Evolutionary conservation across 1,284 basidiomycete species (phyloP).

Genomic region (Xerocomus nothofagi): DNA sequence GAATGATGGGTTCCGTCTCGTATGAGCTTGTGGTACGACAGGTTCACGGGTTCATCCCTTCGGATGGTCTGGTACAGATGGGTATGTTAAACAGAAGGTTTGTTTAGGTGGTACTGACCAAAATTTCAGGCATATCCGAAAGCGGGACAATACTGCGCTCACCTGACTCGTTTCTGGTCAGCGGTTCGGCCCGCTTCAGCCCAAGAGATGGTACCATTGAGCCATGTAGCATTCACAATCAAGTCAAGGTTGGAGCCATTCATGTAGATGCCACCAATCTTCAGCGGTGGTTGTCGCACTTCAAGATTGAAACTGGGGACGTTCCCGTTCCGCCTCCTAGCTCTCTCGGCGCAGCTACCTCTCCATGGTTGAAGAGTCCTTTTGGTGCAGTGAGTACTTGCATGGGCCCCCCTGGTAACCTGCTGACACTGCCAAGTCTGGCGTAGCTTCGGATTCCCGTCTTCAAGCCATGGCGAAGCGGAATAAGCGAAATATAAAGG

Average conservation of each 20-base stretch:
- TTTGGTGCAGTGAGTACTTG: constrained; percentile 28
- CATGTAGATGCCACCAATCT: constrained; percentile 47
- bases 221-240: constrained; percentile 51
- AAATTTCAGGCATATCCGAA: constrained; percentile 13
- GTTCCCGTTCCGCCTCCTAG: constrained; percentile 21
- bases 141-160: constrained; percentile 42
- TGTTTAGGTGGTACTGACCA: constrained; percentile 8
- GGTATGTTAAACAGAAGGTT: constrained; percentile 27
- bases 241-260: constrained; percentile 48
- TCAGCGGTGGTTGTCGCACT: constrained; percentile 21
- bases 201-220: constrained; percentile 57
- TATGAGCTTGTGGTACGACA: constrained; percentile 52
- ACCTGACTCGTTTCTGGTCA: constrained; percentile 47
- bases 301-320: constrained; percentile 10
- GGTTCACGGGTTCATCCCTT: constrained; percentile 44
- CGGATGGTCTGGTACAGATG: constrained; percentile 16
- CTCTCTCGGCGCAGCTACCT: constrained; percentile 6
- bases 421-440: constrained; percentile 23
- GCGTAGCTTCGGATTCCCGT: constrained; percentile 14
- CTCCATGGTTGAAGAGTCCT: constrained; percentile 35
- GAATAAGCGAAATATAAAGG: constrained; percentile 19
- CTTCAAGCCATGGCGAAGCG: constrained; percentile 13
- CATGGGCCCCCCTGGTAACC: neutral
- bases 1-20: constrained; percentile 53
- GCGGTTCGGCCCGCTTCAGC: constrained; percentile 54